A percentile compares a stretch with the other conserved stretches of the same genome.
phyloP scores from a whole-genome alignment of 768 basidiomycete species.

The Hemileccinum impolitum region DNA sequence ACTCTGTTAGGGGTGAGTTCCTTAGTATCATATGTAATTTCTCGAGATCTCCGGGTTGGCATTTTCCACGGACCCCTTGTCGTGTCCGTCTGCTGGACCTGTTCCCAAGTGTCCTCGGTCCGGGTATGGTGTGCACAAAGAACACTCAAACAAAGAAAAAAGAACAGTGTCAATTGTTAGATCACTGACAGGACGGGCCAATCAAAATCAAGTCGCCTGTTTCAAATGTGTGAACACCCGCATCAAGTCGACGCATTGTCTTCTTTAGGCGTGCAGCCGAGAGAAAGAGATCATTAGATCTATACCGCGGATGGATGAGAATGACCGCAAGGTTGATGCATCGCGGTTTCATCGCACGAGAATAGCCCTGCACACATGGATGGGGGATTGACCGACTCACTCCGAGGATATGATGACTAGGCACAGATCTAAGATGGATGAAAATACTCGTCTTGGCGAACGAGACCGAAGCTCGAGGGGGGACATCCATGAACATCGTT shows the following conservation, averaged over 20 bases:
- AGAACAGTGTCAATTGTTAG: not conserved
- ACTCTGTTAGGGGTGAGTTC: not conserved
- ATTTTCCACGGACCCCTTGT: not conserved
- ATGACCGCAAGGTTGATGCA: not conserved
- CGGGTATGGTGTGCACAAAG: not conserved
- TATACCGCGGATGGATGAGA: slow-evolving; percentile 1
- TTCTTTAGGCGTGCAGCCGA: not conserved
- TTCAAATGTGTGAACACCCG: not conserved
- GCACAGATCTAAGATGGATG: too few relatives aligned
- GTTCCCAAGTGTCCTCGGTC: not conserved
- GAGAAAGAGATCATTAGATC: not conserved
- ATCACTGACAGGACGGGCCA: not conserved
- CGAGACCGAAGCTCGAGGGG: not conserved
- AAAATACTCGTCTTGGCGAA: not conserved
- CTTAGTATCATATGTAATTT: not conserved
- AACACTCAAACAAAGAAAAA: not conserved
- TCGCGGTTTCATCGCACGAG: not conserved
- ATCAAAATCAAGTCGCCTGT: not conserved
- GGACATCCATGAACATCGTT: not conserved
- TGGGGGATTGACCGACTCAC: not conserved
- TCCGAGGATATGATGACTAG: too few relatives aligned
- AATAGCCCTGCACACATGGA: not conserved
- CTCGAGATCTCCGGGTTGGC: not conserved
- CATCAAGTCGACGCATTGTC: not conserved
- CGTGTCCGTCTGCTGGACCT: not conserved